Percentiles rank a stretch among this genome's conserved stretches.
Conservation (phyloP, 495 filamentous ascomycete genomes). For the Penicillium coprophilum region DNA sequence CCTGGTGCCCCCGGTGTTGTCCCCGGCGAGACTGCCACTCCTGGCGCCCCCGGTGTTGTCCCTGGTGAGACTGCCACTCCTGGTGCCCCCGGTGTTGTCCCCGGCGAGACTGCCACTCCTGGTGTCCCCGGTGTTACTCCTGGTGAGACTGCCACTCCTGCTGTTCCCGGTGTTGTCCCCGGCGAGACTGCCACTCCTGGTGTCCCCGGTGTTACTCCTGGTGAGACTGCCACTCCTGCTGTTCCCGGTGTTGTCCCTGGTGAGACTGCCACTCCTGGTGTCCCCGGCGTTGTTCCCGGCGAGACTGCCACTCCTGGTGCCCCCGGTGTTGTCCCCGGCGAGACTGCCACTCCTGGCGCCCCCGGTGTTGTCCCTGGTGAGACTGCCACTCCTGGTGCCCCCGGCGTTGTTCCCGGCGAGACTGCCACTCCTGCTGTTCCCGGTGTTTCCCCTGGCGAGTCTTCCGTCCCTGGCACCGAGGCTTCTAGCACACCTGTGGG, state of each 20-base stretch:
- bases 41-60: too few species aligned
- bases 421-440: constrained; percentile 1
- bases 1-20: too few species aligned
- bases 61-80: neutral
- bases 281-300: constrained; percentile 20
- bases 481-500: neutral
- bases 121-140: neutral
- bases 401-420: constrained; percentile 4
- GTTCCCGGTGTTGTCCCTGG: neutral
- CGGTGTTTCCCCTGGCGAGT: constrained; percentile 5
- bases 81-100: too few species aligned
- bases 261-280: constrained; percentile 12
- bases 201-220: neutral
- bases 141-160: neutral
- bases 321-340: constrained; percentile 1
- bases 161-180: too few species aligned
- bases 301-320: constrained; percentile 10
- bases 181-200: neutral
- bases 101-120: neutral
- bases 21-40: too few species aligned
- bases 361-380: constrained; percentile 7
- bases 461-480: neutral
- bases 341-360: constrained; percentile 1
- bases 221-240: neutral
- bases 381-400: constrained; percentile 5